Percentiles rank a stretch among this genome's conserved stretches.
These are phyloP conservation scores for Borovskyia barvae DNA, from an alignment of 208 protist genomes.

Conservation along the genomic window DNA sequence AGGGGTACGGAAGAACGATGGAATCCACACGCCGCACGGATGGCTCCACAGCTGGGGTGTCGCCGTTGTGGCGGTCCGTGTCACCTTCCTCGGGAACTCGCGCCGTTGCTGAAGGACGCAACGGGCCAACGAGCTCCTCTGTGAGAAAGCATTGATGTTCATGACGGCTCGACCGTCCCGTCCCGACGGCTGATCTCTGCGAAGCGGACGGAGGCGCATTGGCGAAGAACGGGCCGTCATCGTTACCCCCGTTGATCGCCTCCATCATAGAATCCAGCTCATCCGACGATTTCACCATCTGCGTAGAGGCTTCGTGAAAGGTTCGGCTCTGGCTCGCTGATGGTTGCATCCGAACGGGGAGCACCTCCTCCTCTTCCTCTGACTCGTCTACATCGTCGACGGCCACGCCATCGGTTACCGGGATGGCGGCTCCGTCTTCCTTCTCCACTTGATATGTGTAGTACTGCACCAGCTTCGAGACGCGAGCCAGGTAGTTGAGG, in stretches of 20 bases:
- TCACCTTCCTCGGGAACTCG: too few relatives aligned
- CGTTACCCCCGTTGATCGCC: not conserved
- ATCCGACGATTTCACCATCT: too few relatives aligned
- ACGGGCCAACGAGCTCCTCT: slow-evolving; percentile 18
- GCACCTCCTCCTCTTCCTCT: slow-evolving; percentile 7
- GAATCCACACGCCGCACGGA: too few relatives aligned
- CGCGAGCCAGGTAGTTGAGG: slow-evolving; percentile 45
- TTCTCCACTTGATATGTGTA: slow-evolving; percentile 25
- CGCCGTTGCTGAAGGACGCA: too few relatives aligned
- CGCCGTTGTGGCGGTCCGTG: too few relatives aligned
- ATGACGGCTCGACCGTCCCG: slow-evolving; percentile 4
- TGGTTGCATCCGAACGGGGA: too few relatives aligned
- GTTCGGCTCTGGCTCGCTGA: too few relatives aligned
- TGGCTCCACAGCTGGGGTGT: not conserved
- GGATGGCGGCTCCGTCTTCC: slow-evolving; percentile 18
- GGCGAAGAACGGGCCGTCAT: slow-evolving; percentile 2
- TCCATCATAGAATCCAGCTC: not conserved
- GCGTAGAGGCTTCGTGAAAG: too few relatives aligned
- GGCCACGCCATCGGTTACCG: slow-evolving; percentile 1
- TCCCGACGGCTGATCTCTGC: too few relatives aligned
- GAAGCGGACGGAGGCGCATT: too few relatives aligned
- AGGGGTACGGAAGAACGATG: too few relatives aligned
- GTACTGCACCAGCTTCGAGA: slow-evolving; percentile 43
- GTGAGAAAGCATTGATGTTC: slow-evolving; percentile 24
- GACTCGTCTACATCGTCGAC: slow-evolving; percentile 2